These are phyloP conservation scores for Colletotrichum zoysiae DNA, from an alignment of 2,329 filamentous ascomycete species.

Conservation along the genomic window DNA sequence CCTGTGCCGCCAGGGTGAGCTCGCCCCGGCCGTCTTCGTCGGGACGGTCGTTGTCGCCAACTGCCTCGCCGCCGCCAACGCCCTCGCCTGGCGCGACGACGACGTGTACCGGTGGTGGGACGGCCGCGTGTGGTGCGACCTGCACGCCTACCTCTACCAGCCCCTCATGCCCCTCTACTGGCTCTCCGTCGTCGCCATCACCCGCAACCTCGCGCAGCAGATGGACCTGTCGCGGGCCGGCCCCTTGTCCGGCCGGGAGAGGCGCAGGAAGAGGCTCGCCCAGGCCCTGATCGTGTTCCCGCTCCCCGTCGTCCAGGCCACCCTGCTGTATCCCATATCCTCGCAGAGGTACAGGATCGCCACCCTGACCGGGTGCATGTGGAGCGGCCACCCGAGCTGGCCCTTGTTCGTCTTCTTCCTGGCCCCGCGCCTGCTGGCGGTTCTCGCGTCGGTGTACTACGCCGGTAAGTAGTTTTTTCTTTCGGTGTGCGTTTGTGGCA, in stretches of 20 bases:
- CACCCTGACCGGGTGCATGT: constrained; percentile 64
- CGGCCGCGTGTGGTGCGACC: constrained; percentile 67
- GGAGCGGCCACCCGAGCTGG: constrained; percentile 59
- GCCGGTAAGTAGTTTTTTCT: constrained; percentile 59
- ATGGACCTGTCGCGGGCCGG: constrained; percentile 60
- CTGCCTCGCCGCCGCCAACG: constrained; percentile 62
- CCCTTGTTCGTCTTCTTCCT: constrained; percentile 63
- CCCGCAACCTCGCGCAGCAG: constrained; percentile 65
- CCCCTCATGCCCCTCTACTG: constrained; percentile 61
- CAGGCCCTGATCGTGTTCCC: constrained; percentile 69
- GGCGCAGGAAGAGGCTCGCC: constrained; percentile 55
- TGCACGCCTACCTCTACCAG: constrained; percentile 60
- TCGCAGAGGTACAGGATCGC: constrained; percentile 63
- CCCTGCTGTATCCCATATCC: constrained; percentile 62
- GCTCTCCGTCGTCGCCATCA: constrained; percentile 66
- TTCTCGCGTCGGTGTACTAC: constrained; percentile 59
- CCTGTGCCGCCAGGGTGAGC: constrained; percentile 65
- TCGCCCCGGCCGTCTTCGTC: constrained; percentile 65
- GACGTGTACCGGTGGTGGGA: constrained; percentile 64
- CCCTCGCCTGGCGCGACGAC: constrained; percentile 66
- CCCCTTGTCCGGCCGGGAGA: constrained; percentile 56
- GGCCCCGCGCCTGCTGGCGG: constrained; percentile 59
- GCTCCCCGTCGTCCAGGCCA: constrained; percentile 62
- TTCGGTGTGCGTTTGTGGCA: not conserved
- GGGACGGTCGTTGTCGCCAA: constrained; percentile 60